Conservation (phyloP, 169 alveolate genomes). For the Miamiensis avidus region DNA sequence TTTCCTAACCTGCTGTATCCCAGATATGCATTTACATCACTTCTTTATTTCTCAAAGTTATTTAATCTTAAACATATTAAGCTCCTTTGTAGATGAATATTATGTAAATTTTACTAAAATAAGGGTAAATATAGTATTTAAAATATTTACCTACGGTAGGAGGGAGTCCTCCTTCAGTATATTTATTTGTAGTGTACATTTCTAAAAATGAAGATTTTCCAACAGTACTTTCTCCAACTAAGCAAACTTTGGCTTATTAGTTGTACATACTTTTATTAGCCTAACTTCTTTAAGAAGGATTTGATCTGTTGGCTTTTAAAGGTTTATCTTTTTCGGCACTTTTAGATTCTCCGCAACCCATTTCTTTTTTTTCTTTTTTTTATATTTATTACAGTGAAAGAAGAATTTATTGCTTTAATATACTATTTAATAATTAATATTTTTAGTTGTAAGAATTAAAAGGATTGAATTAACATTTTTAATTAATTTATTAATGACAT, state of each 20-base stretch:
- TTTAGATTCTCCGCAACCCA: not conserved
- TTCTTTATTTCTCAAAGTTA: conserved; percentile 6
- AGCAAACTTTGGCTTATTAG: not conserved
- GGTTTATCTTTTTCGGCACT: not conserved
- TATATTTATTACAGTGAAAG: no score
- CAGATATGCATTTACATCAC: conserved; percentile 48
- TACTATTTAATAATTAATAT: no score
- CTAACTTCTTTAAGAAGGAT: no score
- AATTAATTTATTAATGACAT: no score
- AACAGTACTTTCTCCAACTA: not conserved
- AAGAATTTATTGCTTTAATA: no score
- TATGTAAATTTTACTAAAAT: no score
- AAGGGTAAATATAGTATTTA: no score
- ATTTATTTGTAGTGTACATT: not conserved
- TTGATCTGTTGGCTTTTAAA: not conserved
- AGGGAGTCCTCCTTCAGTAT: not conserved
- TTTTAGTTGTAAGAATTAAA: no score
- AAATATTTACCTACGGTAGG: not conserved
- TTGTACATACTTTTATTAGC: not conserved
- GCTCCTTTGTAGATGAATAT: not conserved
- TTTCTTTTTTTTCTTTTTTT: no score
- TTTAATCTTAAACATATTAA: not conserved
- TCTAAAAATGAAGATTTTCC: not conserved
- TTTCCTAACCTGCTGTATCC: conserved; percentile 75
- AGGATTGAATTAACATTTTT: no score